Conservation (phyloP, 208 protist genomes). For the Trichomonas vaginalis region DNA sequence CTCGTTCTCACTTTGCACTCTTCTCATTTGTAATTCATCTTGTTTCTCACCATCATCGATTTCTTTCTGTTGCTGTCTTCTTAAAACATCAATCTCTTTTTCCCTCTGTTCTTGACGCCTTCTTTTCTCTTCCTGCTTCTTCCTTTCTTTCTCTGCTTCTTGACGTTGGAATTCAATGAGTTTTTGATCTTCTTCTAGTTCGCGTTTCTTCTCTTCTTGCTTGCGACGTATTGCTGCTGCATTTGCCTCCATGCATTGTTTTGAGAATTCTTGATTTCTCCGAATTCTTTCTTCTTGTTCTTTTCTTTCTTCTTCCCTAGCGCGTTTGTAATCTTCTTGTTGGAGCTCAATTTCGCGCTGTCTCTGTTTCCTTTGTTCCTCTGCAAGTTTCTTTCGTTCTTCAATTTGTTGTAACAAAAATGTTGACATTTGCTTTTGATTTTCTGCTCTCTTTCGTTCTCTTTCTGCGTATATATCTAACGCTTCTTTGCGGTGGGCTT, state of each 20-base stretch:
- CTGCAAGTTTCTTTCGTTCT: not conserved
- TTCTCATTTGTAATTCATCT: not conserved
- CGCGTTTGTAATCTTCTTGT: not conserved
- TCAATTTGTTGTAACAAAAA: not conserved
- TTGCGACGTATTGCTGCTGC: not conserved
- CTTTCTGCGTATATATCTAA: not conserved
- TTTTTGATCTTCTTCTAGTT: not conserved
- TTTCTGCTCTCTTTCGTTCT: not conserved
- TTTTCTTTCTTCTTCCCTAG: not conserved
- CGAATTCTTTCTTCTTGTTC: not conserved
- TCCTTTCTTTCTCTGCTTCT: not conserved
- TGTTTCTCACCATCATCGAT: not conserved
- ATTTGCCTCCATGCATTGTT: not conserved
- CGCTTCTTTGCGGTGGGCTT: not conserved
- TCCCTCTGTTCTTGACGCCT: not conserved
- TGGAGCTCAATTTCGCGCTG: not conserved
- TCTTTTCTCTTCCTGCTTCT: not conserved
- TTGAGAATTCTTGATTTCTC: not conserved
- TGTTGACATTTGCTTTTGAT: not conserved
- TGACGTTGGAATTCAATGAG: not conserved
- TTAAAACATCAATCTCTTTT: not conserved
- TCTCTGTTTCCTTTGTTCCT: not conserved
- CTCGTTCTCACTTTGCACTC: not conserved
- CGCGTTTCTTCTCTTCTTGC: not conserved
- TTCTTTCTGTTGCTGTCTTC: not conserved